Evolutionary conservation across 2,329 filamentous ascomycete species (phyloP).

Genomic region (Alternaria hordeiaustralica): DNA sequence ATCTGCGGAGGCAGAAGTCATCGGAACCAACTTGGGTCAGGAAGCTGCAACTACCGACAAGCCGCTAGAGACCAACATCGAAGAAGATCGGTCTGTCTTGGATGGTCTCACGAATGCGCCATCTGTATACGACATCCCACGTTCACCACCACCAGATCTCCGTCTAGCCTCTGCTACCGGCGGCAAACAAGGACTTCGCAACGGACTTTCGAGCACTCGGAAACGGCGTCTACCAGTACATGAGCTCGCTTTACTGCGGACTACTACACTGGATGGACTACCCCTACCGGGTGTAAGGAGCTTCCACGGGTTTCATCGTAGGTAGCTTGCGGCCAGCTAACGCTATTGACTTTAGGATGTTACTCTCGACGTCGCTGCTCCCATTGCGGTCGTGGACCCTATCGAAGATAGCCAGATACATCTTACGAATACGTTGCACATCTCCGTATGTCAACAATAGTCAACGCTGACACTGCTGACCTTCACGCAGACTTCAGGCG

Average conservation of each 20-base stretch:
- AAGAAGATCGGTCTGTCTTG: neutral
- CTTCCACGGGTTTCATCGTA: neutral
- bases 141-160: neutral
- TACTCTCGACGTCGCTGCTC: constrained; percentile 1
- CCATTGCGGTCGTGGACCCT: constrained; percentile 26
- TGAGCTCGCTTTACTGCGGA: constrained; percentile 36
- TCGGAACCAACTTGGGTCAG: neutral
- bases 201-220: constrained; percentile 12
- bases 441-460: neutral
- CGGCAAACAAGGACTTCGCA: neutral
- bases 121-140: neutral
- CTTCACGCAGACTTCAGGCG: neutral
- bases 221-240: constrained; percentile 32
- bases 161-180: neutral
- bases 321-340: constrained; percentile 12
- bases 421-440: too few relatives aligned
- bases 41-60: neutral
- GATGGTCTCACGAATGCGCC: neutral
- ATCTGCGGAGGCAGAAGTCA: neutral
- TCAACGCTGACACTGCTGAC: neutral
- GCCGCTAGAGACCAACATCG: neutral
- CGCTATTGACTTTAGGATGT: constrained; percentile 19
- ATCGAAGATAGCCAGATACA: constrained; percentile 34
- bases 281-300: constrained; percentile 35
- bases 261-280: constrained; percentile 35